A percentile compares a stretch with the other conserved stretches of the same genome.
These are phyloP conservation scores for Medicago truncatula DNA, from an alignment of 306 rosid species.

Conservation along the genomic window DNA sequence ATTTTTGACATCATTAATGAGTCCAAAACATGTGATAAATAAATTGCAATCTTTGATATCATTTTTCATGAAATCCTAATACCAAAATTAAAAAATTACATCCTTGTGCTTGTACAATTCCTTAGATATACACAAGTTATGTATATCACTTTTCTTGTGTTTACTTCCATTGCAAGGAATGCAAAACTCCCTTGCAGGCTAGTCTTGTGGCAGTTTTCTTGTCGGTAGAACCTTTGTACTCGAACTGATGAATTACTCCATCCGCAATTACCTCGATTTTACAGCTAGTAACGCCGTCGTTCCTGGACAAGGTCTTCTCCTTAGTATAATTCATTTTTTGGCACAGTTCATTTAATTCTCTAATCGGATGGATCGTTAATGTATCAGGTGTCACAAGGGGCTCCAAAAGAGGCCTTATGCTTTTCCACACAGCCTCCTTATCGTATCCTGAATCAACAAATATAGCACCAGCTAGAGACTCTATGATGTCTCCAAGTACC, in stretches of 20 bases:
- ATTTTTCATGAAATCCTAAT: neutral
- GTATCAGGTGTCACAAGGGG: constrained; percentile 77
- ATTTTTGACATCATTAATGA: no score
- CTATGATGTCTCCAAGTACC: constrained; percentile 86
- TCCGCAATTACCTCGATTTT: constrained; percentile 58
- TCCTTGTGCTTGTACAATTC: constrained; percentile 9
- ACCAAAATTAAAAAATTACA: neutral
- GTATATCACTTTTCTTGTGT: neutral
- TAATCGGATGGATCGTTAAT: constrained; percentile 52
- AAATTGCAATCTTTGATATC: neutral
- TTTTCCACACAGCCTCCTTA: constrained; percentile 56
- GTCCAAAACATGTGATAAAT: no score
- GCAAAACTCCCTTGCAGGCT: constrained; percentile 61
- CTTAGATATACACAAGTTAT: constrained; percentile 9
- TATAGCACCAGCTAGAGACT: constrained; percentile 88
- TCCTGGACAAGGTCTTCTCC: constrained; percentile 17
- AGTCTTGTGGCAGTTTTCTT: constrained; percentile 50
- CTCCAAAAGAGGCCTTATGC: constrained; percentile 72
- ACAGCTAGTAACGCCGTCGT: constrained; percentile 32
- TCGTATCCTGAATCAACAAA: constrained; percentile 70
- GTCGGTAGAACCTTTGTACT: constrained; percentile 29
- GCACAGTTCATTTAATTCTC: constrained; percentile 61
- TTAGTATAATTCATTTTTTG: constrained; percentile 40
- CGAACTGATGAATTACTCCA: constrained; percentile 40
- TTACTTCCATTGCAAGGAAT: constrained; percentile 57